phyloP scores from a whole-genome alignment of 2,329 filamentous ascomycete genomes.

The Rhinocladiella similis region DNA sequence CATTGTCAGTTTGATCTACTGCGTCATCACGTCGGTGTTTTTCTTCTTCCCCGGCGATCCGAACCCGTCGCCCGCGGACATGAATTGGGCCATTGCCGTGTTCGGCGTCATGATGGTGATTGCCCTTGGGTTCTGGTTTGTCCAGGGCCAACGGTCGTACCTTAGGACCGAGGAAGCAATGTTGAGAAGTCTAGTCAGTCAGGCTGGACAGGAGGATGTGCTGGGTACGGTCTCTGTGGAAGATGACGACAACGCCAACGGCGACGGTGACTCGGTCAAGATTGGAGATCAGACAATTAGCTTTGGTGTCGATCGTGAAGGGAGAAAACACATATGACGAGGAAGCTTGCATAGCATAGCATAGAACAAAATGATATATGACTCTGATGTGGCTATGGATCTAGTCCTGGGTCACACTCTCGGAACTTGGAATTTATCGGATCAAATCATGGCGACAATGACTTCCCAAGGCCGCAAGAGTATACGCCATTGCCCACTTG shows the following conservation, averaged over 20 bases:
- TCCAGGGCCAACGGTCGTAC: constrained; percentile 24
- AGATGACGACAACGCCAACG: too few species aligned
- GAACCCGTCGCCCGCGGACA: constrained; percentile 49
- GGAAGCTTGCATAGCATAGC: too few species aligned
- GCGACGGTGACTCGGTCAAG: too few species aligned
- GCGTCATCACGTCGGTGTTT: constrained; percentile 54
- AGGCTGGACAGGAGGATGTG: background rate
- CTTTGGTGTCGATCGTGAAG: too few species aligned
- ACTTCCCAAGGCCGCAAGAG: constrained; percentile 18
- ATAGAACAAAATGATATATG: too few species aligned
- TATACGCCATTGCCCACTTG: constrained; percentile 1
- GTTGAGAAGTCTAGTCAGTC: background rate
- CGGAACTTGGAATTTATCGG: too few species aligned
- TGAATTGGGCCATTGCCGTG: constrained; percentile 60
- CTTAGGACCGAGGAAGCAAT: background rate
- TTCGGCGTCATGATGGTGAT: constrained; percentile 58
- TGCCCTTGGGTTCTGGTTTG: constrained; percentile 52
- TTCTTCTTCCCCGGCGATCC: constrained; percentile 56
- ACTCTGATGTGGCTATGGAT: too few species aligned
- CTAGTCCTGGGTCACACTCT: too few species aligned
- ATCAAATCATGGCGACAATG: constrained; percentile 13
- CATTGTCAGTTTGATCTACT: constrained; percentile 54
- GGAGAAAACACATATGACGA: too few species aligned
- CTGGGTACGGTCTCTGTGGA: background rate
- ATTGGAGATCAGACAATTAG: too few species aligned